Conservation (phyloP, 768 basidiomycete species). For the Cystobasidiopsis lactophilus region DNA sequence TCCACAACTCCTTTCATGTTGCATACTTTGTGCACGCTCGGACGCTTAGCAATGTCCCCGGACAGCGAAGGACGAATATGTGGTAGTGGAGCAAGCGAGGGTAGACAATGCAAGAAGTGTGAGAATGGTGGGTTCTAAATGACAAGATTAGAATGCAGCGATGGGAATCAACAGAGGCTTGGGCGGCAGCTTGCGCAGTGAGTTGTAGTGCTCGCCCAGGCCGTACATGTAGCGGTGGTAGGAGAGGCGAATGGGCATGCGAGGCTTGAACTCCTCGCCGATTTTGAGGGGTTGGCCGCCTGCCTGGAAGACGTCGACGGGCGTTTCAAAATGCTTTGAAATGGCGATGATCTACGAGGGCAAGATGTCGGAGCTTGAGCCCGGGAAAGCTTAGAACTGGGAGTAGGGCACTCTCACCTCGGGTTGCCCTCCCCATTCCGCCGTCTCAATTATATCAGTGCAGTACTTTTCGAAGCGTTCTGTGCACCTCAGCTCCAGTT, state of each 20-base stretch:
- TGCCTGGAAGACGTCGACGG: conserved; percentile 77
- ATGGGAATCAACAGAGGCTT: too few relatives aligned
- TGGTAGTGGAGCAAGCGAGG: too few relatives aligned
- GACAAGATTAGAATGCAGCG: too few relatives aligned
- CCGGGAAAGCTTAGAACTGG: background rate
- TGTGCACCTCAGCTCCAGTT: background rate
- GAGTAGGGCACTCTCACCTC: conserved; percentile 31
- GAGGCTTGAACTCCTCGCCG: conserved; percentile 42
- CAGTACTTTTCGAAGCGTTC: conserved; percentile 41
- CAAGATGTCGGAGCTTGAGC: background rate
- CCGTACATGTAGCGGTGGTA: conserved; percentile 91
- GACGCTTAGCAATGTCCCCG: too few relatives aligned
- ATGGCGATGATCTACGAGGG: conserved; percentile 48
- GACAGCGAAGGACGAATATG: too few relatives aligned
- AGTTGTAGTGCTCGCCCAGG: conserved; percentile 43
- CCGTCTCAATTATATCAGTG: conserved; percentile 49
- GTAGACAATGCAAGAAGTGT: too few relatives aligned
- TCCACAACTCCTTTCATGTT: too few relatives aligned
- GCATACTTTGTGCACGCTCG: too few relatives aligned
- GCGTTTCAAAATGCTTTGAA: conserved; percentile 51
- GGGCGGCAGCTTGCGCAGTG: too few relatives aligned
- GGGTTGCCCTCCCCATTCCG: conserved; percentile 93
- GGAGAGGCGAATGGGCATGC: conserved; percentile 22
- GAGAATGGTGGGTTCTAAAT: too few relatives aligned
- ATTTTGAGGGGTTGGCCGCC: conserved; percentile 42